Conservation (phyloP, 345 rosid species). For the Toxicodendron radicans region DNA sequence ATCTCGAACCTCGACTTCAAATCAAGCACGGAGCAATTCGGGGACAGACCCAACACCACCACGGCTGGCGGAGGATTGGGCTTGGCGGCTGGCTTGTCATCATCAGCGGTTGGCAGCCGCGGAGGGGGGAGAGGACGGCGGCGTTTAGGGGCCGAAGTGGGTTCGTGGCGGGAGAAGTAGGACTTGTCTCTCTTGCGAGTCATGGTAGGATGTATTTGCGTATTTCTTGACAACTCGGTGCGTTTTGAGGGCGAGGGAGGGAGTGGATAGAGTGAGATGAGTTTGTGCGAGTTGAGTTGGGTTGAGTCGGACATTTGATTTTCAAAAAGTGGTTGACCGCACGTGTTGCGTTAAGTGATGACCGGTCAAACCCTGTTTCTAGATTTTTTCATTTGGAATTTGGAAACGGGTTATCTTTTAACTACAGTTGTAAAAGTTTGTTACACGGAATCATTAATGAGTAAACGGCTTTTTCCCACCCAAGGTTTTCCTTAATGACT, state of each 20-base stretch:
- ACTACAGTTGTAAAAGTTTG: too few relatives aligned
- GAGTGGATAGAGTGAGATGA: neutral
- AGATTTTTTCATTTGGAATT: too few relatives aligned
- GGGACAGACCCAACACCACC: conserved; percentile 54
- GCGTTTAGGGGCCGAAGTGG: conserved; percentile 47
- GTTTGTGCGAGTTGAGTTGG: too few relatives aligned
- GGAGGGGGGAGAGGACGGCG: conserved; percentile 55
- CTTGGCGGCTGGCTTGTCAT: conserved; percentile 40
- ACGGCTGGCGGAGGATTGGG: conserved; percentile 65
- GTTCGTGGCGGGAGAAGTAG: conserved; percentile 45
- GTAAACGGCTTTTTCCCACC: too few relatives aligned
- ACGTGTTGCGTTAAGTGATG: too few relatives aligned
- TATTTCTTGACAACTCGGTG: neutral
- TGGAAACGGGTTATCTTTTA: too few relatives aligned
- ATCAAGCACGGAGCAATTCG: conserved; percentile 79
- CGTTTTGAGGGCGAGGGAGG: neutral
- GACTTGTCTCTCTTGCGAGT: conserved; percentile 61
- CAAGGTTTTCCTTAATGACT: too few relatives aligned
- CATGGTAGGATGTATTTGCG: conserved; percentile 19
- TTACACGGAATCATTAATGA: too few relatives aligned
- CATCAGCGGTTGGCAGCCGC: conserved; percentile 18
- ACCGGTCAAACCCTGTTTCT: too few relatives aligned
- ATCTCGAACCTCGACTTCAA: conserved; percentile 91
- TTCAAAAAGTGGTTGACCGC: too few relatives aligned
- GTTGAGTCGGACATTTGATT: too few relatives aligned